Conservation (phyloP, 1,139 yeast species). For the Hansenula sp. region DNA sequence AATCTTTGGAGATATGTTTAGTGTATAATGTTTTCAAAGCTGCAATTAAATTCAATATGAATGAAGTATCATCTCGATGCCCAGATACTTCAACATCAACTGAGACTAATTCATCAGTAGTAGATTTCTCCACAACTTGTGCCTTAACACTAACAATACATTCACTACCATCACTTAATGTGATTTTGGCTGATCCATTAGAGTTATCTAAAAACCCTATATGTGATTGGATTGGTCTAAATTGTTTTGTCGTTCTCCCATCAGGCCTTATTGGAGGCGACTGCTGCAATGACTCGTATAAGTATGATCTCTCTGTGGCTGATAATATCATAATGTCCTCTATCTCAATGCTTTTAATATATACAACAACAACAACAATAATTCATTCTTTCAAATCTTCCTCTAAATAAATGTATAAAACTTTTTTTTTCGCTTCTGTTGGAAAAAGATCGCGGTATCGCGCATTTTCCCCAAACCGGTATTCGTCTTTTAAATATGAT, state of each 20-base stretch:
- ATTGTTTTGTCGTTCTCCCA: constrained; percentile 68
- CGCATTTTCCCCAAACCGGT: too few relatives aligned
- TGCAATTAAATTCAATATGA: constrained; percentile 55
- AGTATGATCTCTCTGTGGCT: constrained; percentile 80
- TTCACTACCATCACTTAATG: constrained; percentile 86
- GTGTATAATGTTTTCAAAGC: constrained; percentile 27
- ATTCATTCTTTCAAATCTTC: too few relatives aligned
- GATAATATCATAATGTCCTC: constrained; percentile 55
- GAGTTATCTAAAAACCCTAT: constrained; percentile 80
- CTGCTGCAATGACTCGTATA: constrained; percentile 66
- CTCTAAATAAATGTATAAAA: too few relatives aligned
- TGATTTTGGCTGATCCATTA: constrained; percentile 86
- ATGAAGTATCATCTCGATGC: constrained; percentile 63
- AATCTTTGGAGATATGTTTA: constrained; percentile 27
- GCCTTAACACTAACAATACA: constrained; percentile 88
- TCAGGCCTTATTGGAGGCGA: constrained; percentile 77
- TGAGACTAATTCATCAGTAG: constrained; percentile 46
- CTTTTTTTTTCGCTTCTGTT: neutral
- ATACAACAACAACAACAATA: too few relatives aligned
- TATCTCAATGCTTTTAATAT: neutral
- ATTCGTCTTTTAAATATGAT: too few relatives aligned
- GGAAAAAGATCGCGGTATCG: too few relatives aligned
- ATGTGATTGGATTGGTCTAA: constrained; percentile 81
- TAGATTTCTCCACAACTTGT: constrained; percentile 62
- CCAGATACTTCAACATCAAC: constrained; percentile 78